Conservation (phyloP, 495 filamentous ascomycete species). For the Neurospora sp. region DNA sequence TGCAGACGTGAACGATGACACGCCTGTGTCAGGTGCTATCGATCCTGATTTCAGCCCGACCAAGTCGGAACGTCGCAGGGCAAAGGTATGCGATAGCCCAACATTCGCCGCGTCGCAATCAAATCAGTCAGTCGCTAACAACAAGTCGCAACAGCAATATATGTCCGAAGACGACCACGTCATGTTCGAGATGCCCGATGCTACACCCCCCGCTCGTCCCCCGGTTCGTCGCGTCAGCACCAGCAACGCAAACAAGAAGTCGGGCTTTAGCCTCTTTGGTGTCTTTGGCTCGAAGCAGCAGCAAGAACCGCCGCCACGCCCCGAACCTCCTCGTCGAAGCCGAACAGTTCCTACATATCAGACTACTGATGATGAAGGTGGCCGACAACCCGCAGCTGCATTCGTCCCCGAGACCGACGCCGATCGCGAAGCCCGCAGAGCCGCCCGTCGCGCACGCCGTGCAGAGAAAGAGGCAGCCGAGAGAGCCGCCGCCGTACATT, state of each 20-base stretch:
- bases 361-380: conserved; percentile 31
- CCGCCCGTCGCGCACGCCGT: conserved; percentile 37
- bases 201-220: conserved; percentile 22
- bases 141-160: conserved; percentile 20
- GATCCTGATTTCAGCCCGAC: conserved; percentile 33
- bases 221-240: conserved; percentile 32
- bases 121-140: conserved; percentile 16
- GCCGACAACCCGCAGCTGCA: conserved; percentile 3
- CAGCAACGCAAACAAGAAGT: conserved; percentile 26
- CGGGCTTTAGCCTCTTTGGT: conserved; percentile 33
- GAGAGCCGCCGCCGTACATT: conserved; percentile 32
- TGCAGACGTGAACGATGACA: not conserved
- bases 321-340: conserved; percentile 33
- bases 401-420: conserved; percentile 25
- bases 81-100: conserved; percentile 28
- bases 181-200: conserved; percentile 25
- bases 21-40: conserved; percentile 15
- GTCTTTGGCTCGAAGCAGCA: conserved; percentile 25
- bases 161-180: conserved; percentile 31
- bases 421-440: conserved; percentile 45
- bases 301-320: conserved; percentile 14
- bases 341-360: conserved; percentile 19
- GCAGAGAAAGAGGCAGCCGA: conserved; percentile 40
- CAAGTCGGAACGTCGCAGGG: conserved; percentile 31
- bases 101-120: not conserved